Evolutionary conservation across 495 filamentous ascomycete species (phyloP).

Genomic region (Daldinia caldariorum): DNA sequence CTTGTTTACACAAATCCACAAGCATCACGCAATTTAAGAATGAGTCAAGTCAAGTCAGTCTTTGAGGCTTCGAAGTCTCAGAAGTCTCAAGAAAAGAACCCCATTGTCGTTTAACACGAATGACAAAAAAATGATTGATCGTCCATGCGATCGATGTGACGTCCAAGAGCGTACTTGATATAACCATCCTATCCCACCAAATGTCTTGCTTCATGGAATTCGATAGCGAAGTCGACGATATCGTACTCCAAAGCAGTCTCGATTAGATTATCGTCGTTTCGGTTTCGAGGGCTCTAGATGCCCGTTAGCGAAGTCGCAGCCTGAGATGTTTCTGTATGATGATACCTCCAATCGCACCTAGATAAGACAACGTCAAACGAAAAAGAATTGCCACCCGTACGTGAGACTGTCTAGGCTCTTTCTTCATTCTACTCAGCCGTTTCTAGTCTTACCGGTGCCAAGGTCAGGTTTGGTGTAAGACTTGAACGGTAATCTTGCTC

Average conservation of each 20-base stretch:
- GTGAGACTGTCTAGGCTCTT: neutral
- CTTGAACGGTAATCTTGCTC: neutral
- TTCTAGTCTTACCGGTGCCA: neutral
- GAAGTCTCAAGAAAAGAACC: neutral
- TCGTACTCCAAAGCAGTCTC: neutral
- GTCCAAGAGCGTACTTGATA: neutral
- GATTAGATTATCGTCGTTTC: neutral
- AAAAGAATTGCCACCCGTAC: neutral
- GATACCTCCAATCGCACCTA: neutral
- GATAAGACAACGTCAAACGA: neutral
- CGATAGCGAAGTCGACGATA: neutral
- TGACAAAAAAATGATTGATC: neutral
- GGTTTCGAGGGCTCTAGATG: neutral
- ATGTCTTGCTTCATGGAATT: neutral
- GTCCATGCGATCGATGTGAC: neutral
- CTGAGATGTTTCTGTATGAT: slow-evolving; percentile 5
- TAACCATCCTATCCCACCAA: neutral
- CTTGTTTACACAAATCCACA: neutral
- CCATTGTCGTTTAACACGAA: neutral
- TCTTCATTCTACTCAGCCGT: neutral
- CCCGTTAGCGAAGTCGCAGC: neutral
- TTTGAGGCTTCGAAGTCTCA: neutral
- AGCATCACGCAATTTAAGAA: neutral
- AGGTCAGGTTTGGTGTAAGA: neutral
- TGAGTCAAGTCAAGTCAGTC: neutral